Base-by-base conservation (phyloP, 1,284 basidiomycete genomes). In the Austroboletus olivaceoglutinosus region DNA sequence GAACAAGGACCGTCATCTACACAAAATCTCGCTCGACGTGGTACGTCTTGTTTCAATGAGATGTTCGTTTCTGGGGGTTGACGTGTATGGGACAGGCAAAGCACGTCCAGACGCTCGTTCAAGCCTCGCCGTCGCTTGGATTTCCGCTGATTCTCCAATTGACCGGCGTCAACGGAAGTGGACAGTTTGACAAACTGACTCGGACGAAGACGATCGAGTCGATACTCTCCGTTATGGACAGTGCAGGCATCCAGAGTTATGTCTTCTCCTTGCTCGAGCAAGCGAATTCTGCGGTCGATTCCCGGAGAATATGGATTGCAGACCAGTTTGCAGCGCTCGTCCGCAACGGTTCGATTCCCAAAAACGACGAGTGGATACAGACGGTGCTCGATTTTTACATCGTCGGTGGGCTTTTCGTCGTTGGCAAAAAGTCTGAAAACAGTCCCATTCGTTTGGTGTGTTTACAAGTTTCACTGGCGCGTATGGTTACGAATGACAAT, bases 181-280 rank as follows among this genome's bases (percentile, higher is more conserved):
- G 85, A 47, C 90, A 95, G 69, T 98, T 98, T 60, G 95, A 98
- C 71, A 87, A 82, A 63, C 73, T 97, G 53, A 98, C 95, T 6
- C 89, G 86, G 70, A 96, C 93, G 23, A 97, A 95, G 74, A 97
- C 93, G 1, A 83, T 98, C 38, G 93, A 97, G 70, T 81, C 81
- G 5, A 86, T 98, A 51, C 75, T 98, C 48, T 78, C 83, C 4
- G 83, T 82, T 25, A 85, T 95, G 77, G 83, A 89, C 61, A 72
- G 74, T 2, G 76, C 83, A 2, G 93, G 92, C 10, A 90, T 97
- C 52, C 80, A 82, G 56, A 80, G 75, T 40, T 98, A 95, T 70
- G 82, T 95, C 44, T 70, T 76, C 36, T 86, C 89, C 68, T 73
- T 98, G 16, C 73, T 91, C 31, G 73, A 72, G 15, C 79, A 87